A percentile compares a stretch with the other conserved stretches of the same genome.
phyloP scores from a whole-genome alignment of 192 early-diverging fungal genomes.

The Funneliformis mosseae region DNA sequence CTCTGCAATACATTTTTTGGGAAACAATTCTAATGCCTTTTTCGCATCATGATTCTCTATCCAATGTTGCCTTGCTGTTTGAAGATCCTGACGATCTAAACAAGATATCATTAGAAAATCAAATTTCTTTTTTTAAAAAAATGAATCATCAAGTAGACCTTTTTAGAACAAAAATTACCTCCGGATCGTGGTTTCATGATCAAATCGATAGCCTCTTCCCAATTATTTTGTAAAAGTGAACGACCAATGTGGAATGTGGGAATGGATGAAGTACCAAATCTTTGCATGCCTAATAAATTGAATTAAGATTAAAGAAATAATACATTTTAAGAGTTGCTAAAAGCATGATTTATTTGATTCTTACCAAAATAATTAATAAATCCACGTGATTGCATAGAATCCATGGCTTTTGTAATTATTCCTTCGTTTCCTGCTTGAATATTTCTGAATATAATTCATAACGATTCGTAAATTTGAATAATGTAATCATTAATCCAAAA shows the following conservation, averaged over 20 bases:
- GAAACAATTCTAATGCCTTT: constrained; percentile 65
- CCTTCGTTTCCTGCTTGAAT: constrained; percentile 53
- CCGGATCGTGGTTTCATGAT: constrained; percentile 83
- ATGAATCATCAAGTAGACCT: not conserved
- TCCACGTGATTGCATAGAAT: constrained; percentile 69
- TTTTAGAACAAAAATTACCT: constrained; percentile 42
- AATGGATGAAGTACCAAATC: constrained; percentile 88
- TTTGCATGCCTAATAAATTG: constrained; percentile 70
- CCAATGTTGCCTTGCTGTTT: constrained; percentile 74
- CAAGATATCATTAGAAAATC: not conserved
- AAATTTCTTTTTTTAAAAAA: not conserved
- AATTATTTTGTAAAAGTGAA: constrained; percentile 71
- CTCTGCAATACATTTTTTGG: constrained; percentile 73
- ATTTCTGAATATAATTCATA: constrained; percentile 41
- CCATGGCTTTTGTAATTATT: constrained; percentile 58
- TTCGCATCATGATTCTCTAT: constrained; percentile 57
- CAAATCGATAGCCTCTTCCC: constrained; percentile 72
- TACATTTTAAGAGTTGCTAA: not conserved
- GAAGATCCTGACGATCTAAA: constrained; percentile 64
- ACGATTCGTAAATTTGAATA: not conserved
- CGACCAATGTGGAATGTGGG: constrained; percentile 82
- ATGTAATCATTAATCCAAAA: not conserved
- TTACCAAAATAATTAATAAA: constrained; percentile 98
- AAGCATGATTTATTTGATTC: not conserved
- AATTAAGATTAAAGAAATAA: not conserved